Evolutionary conservation across 164 flowering plant species (phyloP).

Genomic region (Liriodendron chinense): DNA sequence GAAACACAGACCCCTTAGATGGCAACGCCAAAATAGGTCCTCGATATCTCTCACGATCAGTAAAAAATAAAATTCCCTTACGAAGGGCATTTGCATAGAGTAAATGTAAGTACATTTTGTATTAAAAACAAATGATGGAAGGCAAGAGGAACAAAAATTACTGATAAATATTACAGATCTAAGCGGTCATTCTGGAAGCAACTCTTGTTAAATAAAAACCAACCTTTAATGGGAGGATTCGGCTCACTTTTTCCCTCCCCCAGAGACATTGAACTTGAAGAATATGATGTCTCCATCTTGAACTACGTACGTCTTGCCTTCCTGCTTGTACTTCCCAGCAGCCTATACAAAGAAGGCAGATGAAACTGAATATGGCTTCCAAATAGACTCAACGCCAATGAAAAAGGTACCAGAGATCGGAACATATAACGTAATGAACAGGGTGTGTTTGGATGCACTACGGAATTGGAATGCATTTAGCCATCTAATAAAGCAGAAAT

Average conservation of each 20-base stretch:
- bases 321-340: conserved; percentile 91
- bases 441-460: background rate
- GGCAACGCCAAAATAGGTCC: no score
- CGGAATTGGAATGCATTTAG: background rate
- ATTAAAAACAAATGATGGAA: background rate
- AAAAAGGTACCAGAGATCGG: no score
- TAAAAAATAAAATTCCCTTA: no score
- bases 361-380: background rate
- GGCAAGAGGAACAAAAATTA: background rate
- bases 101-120: no score
- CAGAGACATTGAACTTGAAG: conserved; percentile 97
- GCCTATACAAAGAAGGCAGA: conserved; percentile 43
- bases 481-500: background rate
- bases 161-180: background rate
- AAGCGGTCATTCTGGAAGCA: background rate
- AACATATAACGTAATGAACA: background rate
- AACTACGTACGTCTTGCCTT: conserved; percentile 92
- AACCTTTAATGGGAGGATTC: background rate
- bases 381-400: background rate
- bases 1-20: no score
- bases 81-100: no score
- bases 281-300: conserved; percentile 95
- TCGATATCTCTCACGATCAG: no score
- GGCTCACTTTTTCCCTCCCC: conserved; percentile 85
- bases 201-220: background rate